Conservation (phyloP, 106 monocot genomes). For the Acanthochlamys bracteata region DNA sequence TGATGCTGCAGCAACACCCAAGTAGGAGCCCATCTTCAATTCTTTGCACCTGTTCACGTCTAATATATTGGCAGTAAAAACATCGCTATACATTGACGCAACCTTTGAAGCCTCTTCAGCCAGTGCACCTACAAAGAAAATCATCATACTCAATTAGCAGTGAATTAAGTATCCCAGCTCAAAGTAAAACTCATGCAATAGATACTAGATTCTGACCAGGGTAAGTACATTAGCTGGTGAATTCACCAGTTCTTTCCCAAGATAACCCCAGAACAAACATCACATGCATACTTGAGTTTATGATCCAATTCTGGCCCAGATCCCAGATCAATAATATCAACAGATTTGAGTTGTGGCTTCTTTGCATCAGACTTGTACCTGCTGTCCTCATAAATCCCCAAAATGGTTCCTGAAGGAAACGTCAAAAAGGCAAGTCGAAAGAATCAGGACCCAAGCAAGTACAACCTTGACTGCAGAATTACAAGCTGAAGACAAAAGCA, state of each 20-base stretch:
- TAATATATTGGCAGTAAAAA: constrained; percentile 85
- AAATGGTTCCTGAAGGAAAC: constrained; percentile 50
- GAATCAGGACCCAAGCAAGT: background rate
- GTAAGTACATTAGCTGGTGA: constrained; percentile 95
- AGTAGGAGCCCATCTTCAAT: constrained; percentile 94
- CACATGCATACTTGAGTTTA: constrained; percentile 69
- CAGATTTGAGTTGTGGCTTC: constrained; percentile 56
- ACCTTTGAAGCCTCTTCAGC: constrained; percentile 91
- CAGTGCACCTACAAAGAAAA: constrained; percentile 42
- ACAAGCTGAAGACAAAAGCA: too few species aligned
- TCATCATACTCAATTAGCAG: background rate
- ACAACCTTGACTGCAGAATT: too few species aligned
- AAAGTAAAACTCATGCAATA: too few species aligned
- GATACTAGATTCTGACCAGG: constrained; percentile 58
- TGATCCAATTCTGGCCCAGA: constrained; percentile 59
- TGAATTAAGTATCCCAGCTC: too few species aligned
- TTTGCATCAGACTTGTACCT: constrained; percentile 88
- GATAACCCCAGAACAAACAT: constrained; percentile 83
- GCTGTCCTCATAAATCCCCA: constrained; percentile 76
- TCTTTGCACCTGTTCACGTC: constrained; percentile 79
- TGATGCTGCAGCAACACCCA: constrained; percentile 90
- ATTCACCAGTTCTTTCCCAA: constrained; percentile 93
- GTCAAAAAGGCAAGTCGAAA: background rate
- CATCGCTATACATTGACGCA: constrained; percentile 69
- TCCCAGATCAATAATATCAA: constrained; percentile 86